These are phyloP conservation scores for Flaveria robusta DNA, from an alignment of 129 eudicot genomes.

Conservation along the genomic window DNA sequence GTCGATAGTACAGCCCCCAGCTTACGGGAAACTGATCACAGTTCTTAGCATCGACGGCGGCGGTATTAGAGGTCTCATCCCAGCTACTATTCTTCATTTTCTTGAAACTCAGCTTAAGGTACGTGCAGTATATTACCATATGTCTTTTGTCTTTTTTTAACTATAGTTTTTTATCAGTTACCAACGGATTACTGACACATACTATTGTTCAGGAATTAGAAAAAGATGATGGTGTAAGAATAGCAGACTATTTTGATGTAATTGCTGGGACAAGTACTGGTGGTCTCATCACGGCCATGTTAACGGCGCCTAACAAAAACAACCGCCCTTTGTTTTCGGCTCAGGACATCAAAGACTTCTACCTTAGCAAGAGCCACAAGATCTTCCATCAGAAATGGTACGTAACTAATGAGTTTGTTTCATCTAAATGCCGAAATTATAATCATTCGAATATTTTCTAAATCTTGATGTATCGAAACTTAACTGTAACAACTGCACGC, in stretches of 20 bases:
- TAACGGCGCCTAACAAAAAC: conserved; percentile 11
- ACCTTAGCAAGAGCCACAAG: conserved; percentile 17
- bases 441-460: too few relatives aligned
- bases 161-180: not conserved
- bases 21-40: conserved; percentile 28
- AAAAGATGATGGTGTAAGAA: conserved; percentile 23
- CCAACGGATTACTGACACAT: too few relatives aligned
- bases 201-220: not conserved
- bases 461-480: not conserved
- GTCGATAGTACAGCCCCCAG: conserved; percentile 34
- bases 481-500: too few relatives aligned
- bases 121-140: not conserved
- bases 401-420: not conserved
- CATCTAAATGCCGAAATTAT: not conserved
- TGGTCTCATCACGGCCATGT: conserved; percentile 34
- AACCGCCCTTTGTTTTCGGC: conserved; percentile 23
- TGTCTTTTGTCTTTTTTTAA: not conserved
- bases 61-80: conserved; percentile 44
- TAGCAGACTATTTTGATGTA: conserved; percentile 31
- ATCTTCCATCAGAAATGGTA: conserved; percentile 32
- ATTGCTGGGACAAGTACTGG: conserved; percentile 33
- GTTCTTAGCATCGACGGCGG: conserved; percentile 46
- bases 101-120: conserved; percentile 38
- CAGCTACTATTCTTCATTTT: conserved; percentile 33
- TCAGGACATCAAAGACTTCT: conserved; percentile 15